A percentile compares a stretch with the other conserved stretches of the same genome.
Conservation (phyloP, 176 grass and related monocot species). For the Carex kokanica region DNA sequence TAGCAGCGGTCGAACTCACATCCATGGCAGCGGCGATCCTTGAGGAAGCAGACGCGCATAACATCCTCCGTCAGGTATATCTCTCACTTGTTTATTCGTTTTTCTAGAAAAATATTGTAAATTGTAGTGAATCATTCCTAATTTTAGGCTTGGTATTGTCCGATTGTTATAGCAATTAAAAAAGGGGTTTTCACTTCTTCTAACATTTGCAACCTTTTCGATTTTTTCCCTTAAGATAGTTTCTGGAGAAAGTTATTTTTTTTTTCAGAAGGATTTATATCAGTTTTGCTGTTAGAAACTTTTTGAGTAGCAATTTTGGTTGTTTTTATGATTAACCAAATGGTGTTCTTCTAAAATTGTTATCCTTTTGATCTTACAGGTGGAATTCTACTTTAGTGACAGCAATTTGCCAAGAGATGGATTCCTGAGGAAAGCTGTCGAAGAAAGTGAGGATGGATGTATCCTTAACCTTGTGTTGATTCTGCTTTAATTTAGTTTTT, state of each 20-base stretch:
- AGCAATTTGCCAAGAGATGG: slow-evolving; percentile 81
- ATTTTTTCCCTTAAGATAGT: background rate
- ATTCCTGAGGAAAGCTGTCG: slow-evolving; percentile 53
- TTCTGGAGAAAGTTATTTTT: background rate
- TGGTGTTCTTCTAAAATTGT: background rate
- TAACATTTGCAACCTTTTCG: background rate
- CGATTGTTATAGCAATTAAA: background rate
- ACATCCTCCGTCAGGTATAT: too few species aligned
- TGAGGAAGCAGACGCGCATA: too few species aligned
- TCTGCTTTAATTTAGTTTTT: background rate
- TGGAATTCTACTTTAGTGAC: slow-evolving; percentile 95
- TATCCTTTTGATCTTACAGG: slow-evolving; percentile 32
- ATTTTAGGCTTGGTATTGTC: background rate
- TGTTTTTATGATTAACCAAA: too few species aligned
- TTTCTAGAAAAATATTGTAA: too few species aligned
- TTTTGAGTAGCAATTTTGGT: background rate
- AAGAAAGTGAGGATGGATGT: slow-evolving; percentile 76
- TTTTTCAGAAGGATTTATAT: background rate
- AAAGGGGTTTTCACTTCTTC: background rate
- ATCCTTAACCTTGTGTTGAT: slow-evolving; percentile 1
- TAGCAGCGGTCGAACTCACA: too few species aligned
- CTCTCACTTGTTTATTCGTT: too few species aligned
- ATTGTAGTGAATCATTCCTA: background rate
- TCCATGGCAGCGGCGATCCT: too few species aligned
- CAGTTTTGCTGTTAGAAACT: background rate